Evolutionary conservation across 148 eudicot species (phyloP).

Genomic region (Rhododendron mucronatum): DNA sequence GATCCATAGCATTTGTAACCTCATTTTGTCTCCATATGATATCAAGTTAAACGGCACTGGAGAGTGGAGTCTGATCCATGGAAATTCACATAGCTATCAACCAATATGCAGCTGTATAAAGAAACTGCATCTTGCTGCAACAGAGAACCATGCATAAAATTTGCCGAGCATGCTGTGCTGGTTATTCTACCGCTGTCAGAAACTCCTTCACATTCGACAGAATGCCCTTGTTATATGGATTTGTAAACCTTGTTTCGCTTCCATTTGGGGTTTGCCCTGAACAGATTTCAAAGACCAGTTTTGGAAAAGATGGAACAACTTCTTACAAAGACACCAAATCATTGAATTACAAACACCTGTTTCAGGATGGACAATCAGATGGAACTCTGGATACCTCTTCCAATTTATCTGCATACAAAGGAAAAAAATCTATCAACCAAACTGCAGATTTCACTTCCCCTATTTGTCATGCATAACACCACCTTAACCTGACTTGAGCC

Average conservation of each 20-base stretch:
- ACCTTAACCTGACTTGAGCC: neutral
- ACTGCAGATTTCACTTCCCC: neutral
- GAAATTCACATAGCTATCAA: neutral
- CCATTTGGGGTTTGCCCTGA: constrained; percentile 32
- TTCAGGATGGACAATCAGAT: constrained; percentile 19
- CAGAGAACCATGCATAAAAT: neutral
- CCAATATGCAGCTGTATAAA: neutral
- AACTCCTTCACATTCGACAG: constrained; percentile 47
- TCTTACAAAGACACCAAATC: neutral
- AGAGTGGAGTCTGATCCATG: neutral
- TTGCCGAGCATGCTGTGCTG: neutral
- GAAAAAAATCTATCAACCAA: neutral
- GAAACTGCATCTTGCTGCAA: neutral
- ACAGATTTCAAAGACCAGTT: neutral
- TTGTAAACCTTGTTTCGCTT: constrained; percentile 29
- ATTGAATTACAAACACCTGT: constrained; percentile 6
- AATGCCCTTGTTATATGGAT: constrained; percentile 60
- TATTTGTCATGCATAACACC: neutral
- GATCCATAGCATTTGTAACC: neutral
- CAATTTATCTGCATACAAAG: constrained; percentile 58
- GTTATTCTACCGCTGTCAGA: constrained; percentile 18
- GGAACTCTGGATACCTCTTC: constrained; percentile 77
- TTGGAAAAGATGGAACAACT: neutral
- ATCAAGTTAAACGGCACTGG: neutral
- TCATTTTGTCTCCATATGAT: neutral